Base-by-base conservation (phyloP, 1,284 basidiomycete genomes). In the Pyrrhoderma noxium region DNA sequence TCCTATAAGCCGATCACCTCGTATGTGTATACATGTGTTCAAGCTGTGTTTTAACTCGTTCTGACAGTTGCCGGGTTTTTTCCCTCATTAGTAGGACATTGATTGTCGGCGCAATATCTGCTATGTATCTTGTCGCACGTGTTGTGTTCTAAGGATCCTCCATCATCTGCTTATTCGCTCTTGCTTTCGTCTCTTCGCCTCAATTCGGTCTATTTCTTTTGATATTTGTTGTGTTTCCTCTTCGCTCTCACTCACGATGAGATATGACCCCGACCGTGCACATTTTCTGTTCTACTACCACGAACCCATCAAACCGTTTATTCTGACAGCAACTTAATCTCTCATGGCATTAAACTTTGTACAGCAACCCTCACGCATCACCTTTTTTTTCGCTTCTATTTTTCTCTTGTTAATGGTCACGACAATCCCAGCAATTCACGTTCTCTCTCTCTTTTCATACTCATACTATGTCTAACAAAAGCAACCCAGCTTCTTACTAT, bases 61-160 rank as follows among this genome's bases (percentile, higher is more conserved):
- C 46, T 47, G 36, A 47, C 21, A 23, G 23, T 38, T 47, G 35
- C 16, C 36, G n/a, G 36, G 16, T 7, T 11, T 21, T 25, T 23
- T 39, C 9, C 16, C 34, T 4, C 35, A 21, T 21, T 13, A 18
- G 23, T 19, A 49, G 40, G 11, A 43, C 48, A n/a, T 9, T 49
- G 38, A 36, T 49, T 19, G 16, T 46, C 34, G 50, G 54, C n/a
- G 51, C 55, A 31, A 44, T 23, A 2, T 44, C 52, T 51, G 50
- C 40, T 16, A 36, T 52, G 8, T 47, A 53, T 42, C 22, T 42
- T 37, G 16, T 49, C 16, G 41, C 34, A 31, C 51, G 45, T 18
- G 47, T 40, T 18, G 42, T 39, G 5, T 43, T 47, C 47, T 50
- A 45, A 43, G 18, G 36, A 3, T 23, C n/a, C 27, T 19, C 22